phyloP scores from a whole-genome alignment of 2,329 filamentous ascomycete species.

The Xylaria sp. region DNA sequence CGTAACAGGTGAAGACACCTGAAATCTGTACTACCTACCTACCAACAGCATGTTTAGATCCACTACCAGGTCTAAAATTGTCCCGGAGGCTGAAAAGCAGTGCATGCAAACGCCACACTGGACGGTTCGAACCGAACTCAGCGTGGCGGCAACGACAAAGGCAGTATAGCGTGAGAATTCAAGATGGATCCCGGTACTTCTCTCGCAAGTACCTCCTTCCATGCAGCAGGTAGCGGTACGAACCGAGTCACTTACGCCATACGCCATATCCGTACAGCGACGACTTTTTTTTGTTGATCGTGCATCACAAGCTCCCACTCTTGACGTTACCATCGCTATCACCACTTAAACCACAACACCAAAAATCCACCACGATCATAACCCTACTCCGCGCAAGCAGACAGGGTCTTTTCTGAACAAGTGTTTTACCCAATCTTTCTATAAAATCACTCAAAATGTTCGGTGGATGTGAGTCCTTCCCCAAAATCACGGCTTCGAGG shows the following conservation, averaged over 20 bases:
- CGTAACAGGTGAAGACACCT: too few species aligned
- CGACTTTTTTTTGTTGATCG: neutral
- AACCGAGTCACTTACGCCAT: neutral
- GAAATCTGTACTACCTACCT: neutral
- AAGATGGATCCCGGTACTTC: neutral
- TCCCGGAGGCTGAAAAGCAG: neutral
- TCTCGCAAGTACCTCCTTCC: neutral
- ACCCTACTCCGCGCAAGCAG: neutral
- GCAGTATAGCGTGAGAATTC: neutral
- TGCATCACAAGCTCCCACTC: neutral
- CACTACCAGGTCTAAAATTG: neutral
- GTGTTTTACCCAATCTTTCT: neutral
- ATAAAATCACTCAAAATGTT: slow-evolving; percentile 21
- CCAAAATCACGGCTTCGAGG: neutral
- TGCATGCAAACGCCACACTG: neutral
- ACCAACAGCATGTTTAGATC: neutral
- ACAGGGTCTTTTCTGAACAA: neutral
- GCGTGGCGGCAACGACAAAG: neutral
- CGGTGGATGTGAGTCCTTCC: slow-evolving; percentile 24
- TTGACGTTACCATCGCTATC: neutral
- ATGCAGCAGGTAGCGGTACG: neutral
- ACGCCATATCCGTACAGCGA: neutral
- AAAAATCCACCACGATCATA: neutral
- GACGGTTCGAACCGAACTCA: neutral
- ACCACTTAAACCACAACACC: neutral